These are phyloP conservation scores for Salix koriyanagi DNA, from an alignment of 345 rosid genomes.

Conservation along the genomic window DNA sequence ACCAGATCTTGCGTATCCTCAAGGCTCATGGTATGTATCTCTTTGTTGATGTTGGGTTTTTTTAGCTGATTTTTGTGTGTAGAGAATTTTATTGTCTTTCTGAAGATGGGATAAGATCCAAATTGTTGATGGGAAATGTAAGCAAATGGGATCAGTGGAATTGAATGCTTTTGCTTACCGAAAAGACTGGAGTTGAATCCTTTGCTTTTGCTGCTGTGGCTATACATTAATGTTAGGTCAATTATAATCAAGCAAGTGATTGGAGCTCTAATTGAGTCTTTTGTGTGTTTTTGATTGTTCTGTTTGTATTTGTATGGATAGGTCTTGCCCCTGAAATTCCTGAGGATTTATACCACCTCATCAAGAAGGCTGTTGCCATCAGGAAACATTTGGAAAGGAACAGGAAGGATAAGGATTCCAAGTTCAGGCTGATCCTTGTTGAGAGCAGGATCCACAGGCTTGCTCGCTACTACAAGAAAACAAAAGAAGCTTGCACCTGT, in stretches of 20 bases:
- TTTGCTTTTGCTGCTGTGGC: background rate
- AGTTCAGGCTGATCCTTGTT: slow-evolving; percentile 80
- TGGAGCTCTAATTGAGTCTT: background rate
- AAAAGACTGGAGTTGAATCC: background rate
- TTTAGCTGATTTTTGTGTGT: background rate
- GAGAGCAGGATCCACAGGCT: slow-evolving; percentile 93
- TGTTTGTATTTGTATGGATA: background rate
- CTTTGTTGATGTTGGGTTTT: background rate
- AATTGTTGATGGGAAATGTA: background rate
- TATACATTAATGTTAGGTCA: background rate
- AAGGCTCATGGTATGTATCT: slow-evolving; percentile 23
- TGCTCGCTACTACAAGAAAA: slow-evolving; percentile 95
- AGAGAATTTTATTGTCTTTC: background rate
- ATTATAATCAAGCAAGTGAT: background rate
- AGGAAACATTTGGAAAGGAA: slow-evolving; percentile 96
- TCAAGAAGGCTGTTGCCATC: slow-evolving; percentile 91
- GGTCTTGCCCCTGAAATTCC: slow-evolving; percentile 94
- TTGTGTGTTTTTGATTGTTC: background rate
- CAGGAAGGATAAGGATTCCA: slow-evolving; percentile 93
- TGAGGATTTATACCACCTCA: slow-evolving; percentile 82
- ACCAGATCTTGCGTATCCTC: slow-evolving; percentile 30
- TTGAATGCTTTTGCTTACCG: background rate
- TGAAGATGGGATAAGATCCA: background rate
- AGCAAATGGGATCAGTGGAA: background rate
- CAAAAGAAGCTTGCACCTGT: slow-evolving; percentile 93